Evolutionary conservation across 345 rosid genomes (phyloP).

Genomic region (Dipteronia sinensis): DNA sequence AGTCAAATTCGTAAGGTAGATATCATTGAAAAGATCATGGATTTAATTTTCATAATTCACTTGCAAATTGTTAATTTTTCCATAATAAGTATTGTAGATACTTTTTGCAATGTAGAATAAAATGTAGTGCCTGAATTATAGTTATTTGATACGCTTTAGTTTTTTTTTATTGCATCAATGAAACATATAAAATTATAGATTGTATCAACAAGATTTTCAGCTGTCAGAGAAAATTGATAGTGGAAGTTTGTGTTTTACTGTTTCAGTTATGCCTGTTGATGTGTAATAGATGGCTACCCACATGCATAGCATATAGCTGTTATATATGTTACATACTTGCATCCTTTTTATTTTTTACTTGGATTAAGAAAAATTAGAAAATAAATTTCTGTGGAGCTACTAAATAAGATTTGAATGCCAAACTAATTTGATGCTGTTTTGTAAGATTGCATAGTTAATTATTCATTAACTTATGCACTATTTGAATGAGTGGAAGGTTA

Average conservation of each 20-base stretch:
- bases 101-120: neutral
- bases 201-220: neutral
- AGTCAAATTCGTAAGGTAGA: constrained; percentile 97
- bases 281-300: neutral
- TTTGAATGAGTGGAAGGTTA: too few relatives aligned
- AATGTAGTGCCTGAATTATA: neutral
- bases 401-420: neutral
- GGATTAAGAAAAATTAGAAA: neutral
- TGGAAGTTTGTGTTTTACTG: constrained; percentile 3
- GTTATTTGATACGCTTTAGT: neutral
- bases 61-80: neutral
- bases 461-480: neutral
- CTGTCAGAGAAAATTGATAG: constrained; percentile 4
- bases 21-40: constrained; percentile 13
- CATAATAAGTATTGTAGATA: neutral
- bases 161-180: neutral
- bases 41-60: neutral
- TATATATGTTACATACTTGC: neutral
- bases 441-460: neutral
- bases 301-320: neutral
- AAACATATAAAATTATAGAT: constrained; percentile 1
- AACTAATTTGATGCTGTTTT: neutral
- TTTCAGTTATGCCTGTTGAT: neutral
- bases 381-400: neutral
- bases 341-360: neutral